Evolutionary conservation across 768 basidiomycete species (phyloP), one percentile per base, ranked within the genome.

Genomic region (Pulveroboletus sp.): DNA sequence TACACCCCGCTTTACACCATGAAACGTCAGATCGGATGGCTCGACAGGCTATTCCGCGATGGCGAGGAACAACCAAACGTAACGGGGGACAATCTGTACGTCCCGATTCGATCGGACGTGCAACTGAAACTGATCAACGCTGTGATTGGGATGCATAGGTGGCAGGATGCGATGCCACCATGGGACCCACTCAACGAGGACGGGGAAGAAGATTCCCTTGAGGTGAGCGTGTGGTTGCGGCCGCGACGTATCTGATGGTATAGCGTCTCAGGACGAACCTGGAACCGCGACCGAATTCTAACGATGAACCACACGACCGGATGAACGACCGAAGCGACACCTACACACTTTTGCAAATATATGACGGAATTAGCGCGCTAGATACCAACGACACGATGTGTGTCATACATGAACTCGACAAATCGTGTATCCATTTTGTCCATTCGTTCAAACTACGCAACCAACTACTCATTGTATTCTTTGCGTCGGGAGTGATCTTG

Each of bases 1-100:
- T 67, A 39, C 20, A 67, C 67, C 5, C 65, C 65, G 13, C 63
- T 67, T n/a, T 64, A 60, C 44, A 39, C 43, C 3, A 32, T 68
- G 38, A 66, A 57, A 37, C 57, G 59, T 9, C 53, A 13, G 10
- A 16, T 51, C 4, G 26, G 43, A 6, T 14, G n/a, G n/a, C 0
- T 8, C 0, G 11, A 23, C 23, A 47, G 58, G 4, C 3, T 58
- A 4, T 60, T 58, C 19, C 60, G 63, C 2, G 49, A 54, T 2
- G 48, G 44, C 0, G 37, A 29, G 6, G 24, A 41, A n/a, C 22
- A 2, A 10, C 14, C 1, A 24, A 11, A 1, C 7, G 12, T 10
- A 13, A 19, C 20, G 2, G 65, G 44, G 1, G 59, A 59, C n/a
- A 29, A 44, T 0, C 4, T 53, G 66, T 65, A 11, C 49, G 65